Base-by-base conservation (phyloP, 2,329 filamentous ascomycete genomes). In the Beauveria caledonica region DNA sequence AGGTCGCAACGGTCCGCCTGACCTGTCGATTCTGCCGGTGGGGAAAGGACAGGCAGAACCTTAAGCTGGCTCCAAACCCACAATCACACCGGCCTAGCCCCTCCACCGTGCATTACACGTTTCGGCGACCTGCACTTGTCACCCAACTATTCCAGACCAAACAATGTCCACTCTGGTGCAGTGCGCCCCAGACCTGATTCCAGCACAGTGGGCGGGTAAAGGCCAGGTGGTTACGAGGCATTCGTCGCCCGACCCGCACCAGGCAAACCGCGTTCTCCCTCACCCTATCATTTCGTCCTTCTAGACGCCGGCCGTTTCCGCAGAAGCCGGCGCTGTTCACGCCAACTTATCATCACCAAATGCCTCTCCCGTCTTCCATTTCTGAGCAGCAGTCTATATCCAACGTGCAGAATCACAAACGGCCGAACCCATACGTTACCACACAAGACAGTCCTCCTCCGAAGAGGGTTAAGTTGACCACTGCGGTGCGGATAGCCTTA, bases 121-220 rank as follows among this genome's bases (percentile, higher is more conserved):
- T n/a, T n/a, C n/a, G n/a, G n/a, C n/a, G n/a, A n/a, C n/a, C n/a
- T n/a, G n/a, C n/a, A n/a, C n/a, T n/a, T n/a, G n/a, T n/a, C n/a
- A n/a, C n/a, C n/a, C n/a, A n/a, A n/a, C n/a, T n/a, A n/a, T n/a
- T n/a, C 39, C 17, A 10, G 27, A 57, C 44, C 21, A 57, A 57
- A 49, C 19, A 40, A 57, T 57, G 54, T 57, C 54, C 44, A 57
- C 25, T 49, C 19, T 57, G 44, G 39, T 56, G 42, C 29, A 56
- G 53, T n/a, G 39, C 42, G n/a, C 42, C 10, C 27, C 27, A 27
- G 9, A 52, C 53, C 23, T 40, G 51, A 42, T n/a, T 27, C 4
- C 13, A 53, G n/a, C 25, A 46, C 25, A 55, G 15, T 29, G 40
- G 2, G 40, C 40, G 52, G 21, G 36, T 54, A 44, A 11, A 19